A percentile compares a stretch with the other conserved stretches of the same genome.
These are phyloP conservation scores for Yamadazyma mexicana DNA, from an alignment of 1,139 yeast species.

Conservation along the genomic window DNA sequence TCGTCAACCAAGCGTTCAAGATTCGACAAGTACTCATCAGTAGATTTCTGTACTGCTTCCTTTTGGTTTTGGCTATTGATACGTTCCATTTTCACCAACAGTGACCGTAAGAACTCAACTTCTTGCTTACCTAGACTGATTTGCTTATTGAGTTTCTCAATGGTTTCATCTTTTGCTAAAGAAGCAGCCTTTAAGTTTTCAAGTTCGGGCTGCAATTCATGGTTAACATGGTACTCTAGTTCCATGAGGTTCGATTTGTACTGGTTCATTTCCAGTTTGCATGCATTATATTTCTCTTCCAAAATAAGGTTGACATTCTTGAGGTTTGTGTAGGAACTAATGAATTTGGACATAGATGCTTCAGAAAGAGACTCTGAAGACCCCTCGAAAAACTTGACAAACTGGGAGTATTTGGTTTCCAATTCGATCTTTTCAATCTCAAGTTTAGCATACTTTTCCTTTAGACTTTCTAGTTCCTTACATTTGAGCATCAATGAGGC, in stretches of 20 bases:
- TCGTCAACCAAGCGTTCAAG: conserved; percentile 56
- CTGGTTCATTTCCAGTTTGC: conserved; percentile 21
- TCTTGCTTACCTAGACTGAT: conserved; percentile 59
- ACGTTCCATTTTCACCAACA: conserved; percentile 34
- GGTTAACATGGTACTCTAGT: conserved; percentile 14
- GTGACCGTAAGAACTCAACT: conserved; percentile 55
- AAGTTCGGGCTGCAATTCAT: conserved; percentile 19
- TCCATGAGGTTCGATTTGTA: conserved; percentile 16
- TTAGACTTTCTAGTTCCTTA: conserved; percentile 39
- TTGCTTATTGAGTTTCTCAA: conserved; percentile 52
- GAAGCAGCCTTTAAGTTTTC: conserved; percentile 18
- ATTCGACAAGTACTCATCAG: conserved; percentile 39
- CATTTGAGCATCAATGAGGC: conserved; percentile 35
- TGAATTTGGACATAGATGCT: conserved; percentile 23
- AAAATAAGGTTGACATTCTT: conserved; percentile 41
- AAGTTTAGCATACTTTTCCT: conserved; percentile 48
- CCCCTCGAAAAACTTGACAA: conserved; percentile 25
- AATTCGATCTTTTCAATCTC: conserved; percentile 55
- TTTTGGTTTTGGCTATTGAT: conserved; percentile 22
- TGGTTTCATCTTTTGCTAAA: conserved; percentile 29
- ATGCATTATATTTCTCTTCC: conserved; percentile 35
- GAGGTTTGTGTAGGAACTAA: conserved; percentile 33
- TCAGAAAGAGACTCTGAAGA: conserved; percentile 22
- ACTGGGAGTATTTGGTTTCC: conserved; percentile 40
- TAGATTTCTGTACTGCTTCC: conserved; percentile 23